Percentiles rank a stretch among this genome's conserved stretches.
Conservation (phyloP, 1,139 yeast genomes). For the Pichia sp. region DNA sequence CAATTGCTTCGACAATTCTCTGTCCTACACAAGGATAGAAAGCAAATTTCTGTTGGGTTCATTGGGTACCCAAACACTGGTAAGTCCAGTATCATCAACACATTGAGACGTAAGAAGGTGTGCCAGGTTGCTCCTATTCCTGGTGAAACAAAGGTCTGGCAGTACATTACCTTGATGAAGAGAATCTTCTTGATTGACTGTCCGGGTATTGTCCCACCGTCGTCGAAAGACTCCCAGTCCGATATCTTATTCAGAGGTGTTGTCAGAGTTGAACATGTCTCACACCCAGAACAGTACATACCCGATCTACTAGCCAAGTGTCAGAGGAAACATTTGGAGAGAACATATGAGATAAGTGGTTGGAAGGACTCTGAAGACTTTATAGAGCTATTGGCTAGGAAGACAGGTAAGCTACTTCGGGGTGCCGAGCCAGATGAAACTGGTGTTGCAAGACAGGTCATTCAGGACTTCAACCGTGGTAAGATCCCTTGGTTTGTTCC, state of each 20-base stretch:
- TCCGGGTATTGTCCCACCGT: slow-evolving; percentile 98
- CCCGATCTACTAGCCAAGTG: slow-evolving; percentile 84
- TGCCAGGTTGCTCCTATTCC: slow-evolving; percentile 98
- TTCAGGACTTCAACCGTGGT: slow-evolving; percentile 94
- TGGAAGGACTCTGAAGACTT: slow-evolving; percentile 86
- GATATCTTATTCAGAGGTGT: slow-evolving; percentile 95
- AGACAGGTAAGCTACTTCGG: slow-evolving; percentile 85
- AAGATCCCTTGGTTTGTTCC: slow-evolving; percentile 97
- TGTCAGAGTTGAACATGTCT: slow-evolving; percentile 94
- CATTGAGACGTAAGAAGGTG: slow-evolving; percentile 89
- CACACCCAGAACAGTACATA: slow-evolving; percentile 91
- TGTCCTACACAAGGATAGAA: slow-evolving; percentile 83
- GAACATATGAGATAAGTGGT: slow-evolving; percentile 92
- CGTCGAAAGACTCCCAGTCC: slow-evolving; percentile 82
- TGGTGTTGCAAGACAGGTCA: slow-evolving; percentile 84
- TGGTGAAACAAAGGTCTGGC: slow-evolving; percentile 99
- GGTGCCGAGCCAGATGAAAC: slow-evolving; percentile 98
- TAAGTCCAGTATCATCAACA: slow-evolving; percentile 91
- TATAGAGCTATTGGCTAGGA: slow-evolving; percentile 84
- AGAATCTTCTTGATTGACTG: slow-evolving; percentile 92
- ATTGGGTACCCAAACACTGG: slow-evolving; percentile 98
- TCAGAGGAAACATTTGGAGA: slow-evolving; percentile 84
- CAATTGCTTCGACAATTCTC: slow-evolving; percentile 92
- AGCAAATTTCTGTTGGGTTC: slow-evolving; percentile 94
- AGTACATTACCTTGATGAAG: slow-evolving; percentile 94